Evolutionary conservation across 441 rosid genomes (phyloP).

Genomic region (Cnidoscolus chayamansa): DNA sequence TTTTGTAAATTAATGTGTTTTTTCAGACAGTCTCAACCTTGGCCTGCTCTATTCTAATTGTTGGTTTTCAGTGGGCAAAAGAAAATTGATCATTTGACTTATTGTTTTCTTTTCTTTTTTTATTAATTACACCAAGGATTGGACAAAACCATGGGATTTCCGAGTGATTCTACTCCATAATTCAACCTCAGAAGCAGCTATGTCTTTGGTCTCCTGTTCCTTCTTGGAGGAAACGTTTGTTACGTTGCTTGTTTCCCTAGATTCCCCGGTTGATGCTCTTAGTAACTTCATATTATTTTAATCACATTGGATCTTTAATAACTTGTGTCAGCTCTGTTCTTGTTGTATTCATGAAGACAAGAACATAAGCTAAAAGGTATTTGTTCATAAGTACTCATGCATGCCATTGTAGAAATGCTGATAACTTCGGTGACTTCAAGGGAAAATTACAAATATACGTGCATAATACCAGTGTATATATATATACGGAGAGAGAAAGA

Average conservation of each 20-base stretch:
- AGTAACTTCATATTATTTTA: neutral
- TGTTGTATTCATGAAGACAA: neutral
- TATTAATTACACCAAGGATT: neutral
- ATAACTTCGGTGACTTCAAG: neutral
- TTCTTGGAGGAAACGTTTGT: neutral
- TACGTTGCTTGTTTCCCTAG: neutral
- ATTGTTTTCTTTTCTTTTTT: no score
- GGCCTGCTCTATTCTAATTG: neutral
- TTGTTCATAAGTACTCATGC: neutral
- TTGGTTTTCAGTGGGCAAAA: neutral
- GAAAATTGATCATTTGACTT: neutral
- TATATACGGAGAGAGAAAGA: neutral
- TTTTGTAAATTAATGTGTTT: neutral
- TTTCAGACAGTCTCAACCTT: neutral
- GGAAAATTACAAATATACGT: neutral
- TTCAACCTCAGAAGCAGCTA: neutral
- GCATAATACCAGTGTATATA: no score
- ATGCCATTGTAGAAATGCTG: neutral
- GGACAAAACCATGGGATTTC: neutral
- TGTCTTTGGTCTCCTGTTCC: neutral
- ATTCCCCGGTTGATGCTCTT: constrained; percentile 2
- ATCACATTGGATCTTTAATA: neutral
- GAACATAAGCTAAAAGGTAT: neutral
- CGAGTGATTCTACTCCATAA: neutral
- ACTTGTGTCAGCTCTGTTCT: neutral